Evolutionary conservation across 1,139 yeast genomes (phyloP), one percentile per base, ranked within the genome.

Genomic region (Suhomyces bokatorum): DNA sequence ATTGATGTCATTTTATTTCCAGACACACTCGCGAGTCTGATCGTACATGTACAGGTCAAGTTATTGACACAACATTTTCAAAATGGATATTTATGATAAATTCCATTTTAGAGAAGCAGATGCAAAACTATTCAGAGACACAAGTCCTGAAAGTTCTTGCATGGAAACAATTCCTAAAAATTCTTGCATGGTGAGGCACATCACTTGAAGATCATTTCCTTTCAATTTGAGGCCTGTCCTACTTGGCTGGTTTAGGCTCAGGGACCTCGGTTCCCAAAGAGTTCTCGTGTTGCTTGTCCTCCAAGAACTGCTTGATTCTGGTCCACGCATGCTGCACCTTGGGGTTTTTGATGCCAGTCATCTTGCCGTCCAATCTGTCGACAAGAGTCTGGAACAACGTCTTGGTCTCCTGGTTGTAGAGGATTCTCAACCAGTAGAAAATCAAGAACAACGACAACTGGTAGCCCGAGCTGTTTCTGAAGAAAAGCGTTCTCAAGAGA

Each of bases 351-450:
- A 73, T 55, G 14, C 61, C 62, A 8, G 66, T 42, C 35, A 78
- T 57, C 43, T 64, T 60, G 17, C 73, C 70, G 55, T 79, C 84
- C 37, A 77, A 56, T 51, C 70, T 69, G 15, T 63, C 66, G 33
- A 78, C 57, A 42, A 78, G 51, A 9, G 70, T 67, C 28, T 55
- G 54, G 51, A 80, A 66, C 54, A 79, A 69, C 45, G 63, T 67
- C 40, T 72, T 69, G 3, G 83, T 77, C 49, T 76, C 75, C 49
- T 70, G 73, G 56, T 75, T 77, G 60, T 75, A 78, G 51, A 80
- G 69, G 45, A 85, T 64, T 66, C 89, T 78, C 54, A 86, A 67
- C 90, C 91, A 85, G 67, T 80, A 83, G 59, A 85, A 81, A 45
- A 77, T 63, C 46, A 74, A 57, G 60, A 82, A 83, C 41, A 79